Percentiles rank a stretch among this genome's conserved stretches.
Conservation (phyloP, 1,284 basidiomycete genomes). For the Fomitopsis palustris region DNA sequence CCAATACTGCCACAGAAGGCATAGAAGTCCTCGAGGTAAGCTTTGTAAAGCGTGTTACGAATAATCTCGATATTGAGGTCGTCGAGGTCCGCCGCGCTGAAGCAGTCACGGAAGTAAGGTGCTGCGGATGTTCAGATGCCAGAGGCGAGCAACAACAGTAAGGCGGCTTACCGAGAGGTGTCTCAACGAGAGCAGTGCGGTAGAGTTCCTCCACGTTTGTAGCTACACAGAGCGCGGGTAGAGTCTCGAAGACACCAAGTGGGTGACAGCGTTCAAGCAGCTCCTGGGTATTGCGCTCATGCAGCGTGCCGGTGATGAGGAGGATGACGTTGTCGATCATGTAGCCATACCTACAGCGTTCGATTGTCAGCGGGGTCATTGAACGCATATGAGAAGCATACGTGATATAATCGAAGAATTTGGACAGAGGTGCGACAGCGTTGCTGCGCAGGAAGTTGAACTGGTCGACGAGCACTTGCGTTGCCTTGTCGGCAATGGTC, state of each 20-base stretch:
- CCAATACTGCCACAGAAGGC: slow-evolving; percentile 79
- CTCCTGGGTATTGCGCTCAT: slow-evolving; percentile 97
- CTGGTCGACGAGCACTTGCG: slow-evolving; percentile 92
- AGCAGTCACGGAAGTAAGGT: slow-evolving; percentile 95
- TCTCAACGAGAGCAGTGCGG: slow-evolving; percentile 96
- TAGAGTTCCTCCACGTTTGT: slow-evolving; percentile 99
- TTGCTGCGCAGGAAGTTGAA: slow-evolving; percentile 95
- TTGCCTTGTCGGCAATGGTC: slow-evolving; percentile 94
- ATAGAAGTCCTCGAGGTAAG: slow-evolving; percentile 98
- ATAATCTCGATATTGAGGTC: slow-evolving; percentile 99
- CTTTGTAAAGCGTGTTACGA: slow-evolving; percentile 99
- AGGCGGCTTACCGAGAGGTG: slow-evolving; percentile 76
- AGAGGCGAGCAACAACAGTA: background rate
- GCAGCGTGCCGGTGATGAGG: slow-evolving; percentile 95
- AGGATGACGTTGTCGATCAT: slow-evolving; percentile 99
- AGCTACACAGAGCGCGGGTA: slow-evolving; percentile 98
- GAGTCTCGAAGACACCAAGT: slow-evolving; percentile 95
- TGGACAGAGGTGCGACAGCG: slow-evolving; percentile 86
- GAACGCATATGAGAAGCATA: slow-evolving; percentile 30
- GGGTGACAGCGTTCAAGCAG: slow-evolving; percentile 96
- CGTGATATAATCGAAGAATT: slow-evolving; percentile 98
- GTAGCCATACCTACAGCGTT: slow-evolving; percentile 79
- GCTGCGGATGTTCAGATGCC: slow-evolving; percentile 46
- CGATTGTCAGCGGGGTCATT: background rate
- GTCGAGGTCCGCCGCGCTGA: slow-evolving; percentile 94